A percentile compares a stretch with the other conserved stretches of the same genome.
These are phyloP conservation scores for Citrus unshiu DNA, from an alignment of 345 rosid genomes.

Conservation along the genomic window DNA sequence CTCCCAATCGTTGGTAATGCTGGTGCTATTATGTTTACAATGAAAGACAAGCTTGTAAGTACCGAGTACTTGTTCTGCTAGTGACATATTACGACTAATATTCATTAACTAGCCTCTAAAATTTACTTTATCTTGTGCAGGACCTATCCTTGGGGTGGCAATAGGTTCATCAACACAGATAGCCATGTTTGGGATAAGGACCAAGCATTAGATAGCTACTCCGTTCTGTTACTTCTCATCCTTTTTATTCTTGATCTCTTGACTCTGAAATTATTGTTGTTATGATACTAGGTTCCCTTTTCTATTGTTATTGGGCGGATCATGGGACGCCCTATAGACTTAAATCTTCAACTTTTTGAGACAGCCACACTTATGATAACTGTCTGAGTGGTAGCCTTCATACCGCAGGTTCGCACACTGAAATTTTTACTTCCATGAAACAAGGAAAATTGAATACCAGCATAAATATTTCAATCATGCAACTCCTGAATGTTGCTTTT, in stretches of 20 bases:
- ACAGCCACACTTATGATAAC: constrained; percentile 78
- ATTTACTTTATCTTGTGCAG: constrained; percentile 16
- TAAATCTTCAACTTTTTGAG: constrained; percentile 85
- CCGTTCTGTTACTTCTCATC: not conserved
- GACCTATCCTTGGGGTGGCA: constrained; percentile 49
- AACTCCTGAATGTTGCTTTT: not conserved
- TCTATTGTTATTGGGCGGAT: constrained; percentile 83
- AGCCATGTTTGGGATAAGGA: constrained; percentile 45
- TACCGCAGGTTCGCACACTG: constrained; percentile 55
- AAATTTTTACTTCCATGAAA: not conserved
- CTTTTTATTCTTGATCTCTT: not conserved
- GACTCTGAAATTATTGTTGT: constrained; percentile 1
- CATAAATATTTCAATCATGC: not conserved
- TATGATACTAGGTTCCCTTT: constrained; percentile 61
- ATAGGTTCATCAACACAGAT: constrained; percentile 59
- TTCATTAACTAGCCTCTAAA: not conserved
- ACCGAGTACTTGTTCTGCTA: constrained; percentile 8
- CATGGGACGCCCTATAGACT: constrained; percentile 72
- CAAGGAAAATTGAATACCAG: too few species aligned
- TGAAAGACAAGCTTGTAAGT: constrained; percentile 61
- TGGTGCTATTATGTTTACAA: constrained; percentile 47
- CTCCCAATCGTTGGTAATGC: constrained; percentile 57
- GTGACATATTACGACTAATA: not conserved
- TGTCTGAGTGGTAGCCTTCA: constrained; percentile 76
- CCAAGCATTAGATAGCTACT: not conserved